Evolutionary conservation across 1,139 yeast species (phyloP), one percentile per base, ranked within the genome.

Genomic region (Candida tunisiensis): DNA sequence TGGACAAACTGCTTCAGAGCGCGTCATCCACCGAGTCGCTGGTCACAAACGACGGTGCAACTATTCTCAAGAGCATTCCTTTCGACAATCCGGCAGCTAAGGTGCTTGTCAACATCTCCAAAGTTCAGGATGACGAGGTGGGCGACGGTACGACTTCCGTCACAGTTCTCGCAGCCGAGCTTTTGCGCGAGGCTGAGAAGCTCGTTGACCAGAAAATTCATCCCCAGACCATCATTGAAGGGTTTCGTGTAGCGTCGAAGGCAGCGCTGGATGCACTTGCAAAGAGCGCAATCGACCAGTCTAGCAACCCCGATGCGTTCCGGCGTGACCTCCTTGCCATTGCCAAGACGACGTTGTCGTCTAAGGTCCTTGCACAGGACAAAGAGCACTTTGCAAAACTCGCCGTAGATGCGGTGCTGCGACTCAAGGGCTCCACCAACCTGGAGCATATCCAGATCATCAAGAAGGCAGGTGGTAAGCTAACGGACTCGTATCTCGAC

Each of bases 81-180:
- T 70, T 88, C 43, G 95, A 85, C 47, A 88, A 91, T 44, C 98
- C 98, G 9, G 98, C 98, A 3, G 99, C 98, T 19, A 88, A 88
- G 50, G 98, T 91, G 7, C 63, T 88, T 42, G 98, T 91, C 20
- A 88, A 88, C 51, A 78, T 88, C 35, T 75, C 95, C 29, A 88
- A 88, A 53, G 96, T 88, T 21, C 99, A 88, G 60, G 99, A 88
- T 48, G 95, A 88, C 50, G 96, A 88, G 52, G 93, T 88, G 44
- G 98, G 99, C 31, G 99, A 88, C 53, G 99, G 99, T 39, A 88
- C 99, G 25, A 88, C 99, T 1, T 80, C 94, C n/a, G 99, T 88
- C 19, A 83, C 96, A 1, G 95, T 88, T 9, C 60, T 88, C 32
- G 70, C 91, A 28, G 88, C 95, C 9, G 98, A 88, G 54, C 63